A percentile compares a stretch with the other conserved stretches of the same genome.
Evolutionary conservation across 768 basidiomycete species (phyloP).

Genomic region (Psilocybe subaeruginosa): DNA sequence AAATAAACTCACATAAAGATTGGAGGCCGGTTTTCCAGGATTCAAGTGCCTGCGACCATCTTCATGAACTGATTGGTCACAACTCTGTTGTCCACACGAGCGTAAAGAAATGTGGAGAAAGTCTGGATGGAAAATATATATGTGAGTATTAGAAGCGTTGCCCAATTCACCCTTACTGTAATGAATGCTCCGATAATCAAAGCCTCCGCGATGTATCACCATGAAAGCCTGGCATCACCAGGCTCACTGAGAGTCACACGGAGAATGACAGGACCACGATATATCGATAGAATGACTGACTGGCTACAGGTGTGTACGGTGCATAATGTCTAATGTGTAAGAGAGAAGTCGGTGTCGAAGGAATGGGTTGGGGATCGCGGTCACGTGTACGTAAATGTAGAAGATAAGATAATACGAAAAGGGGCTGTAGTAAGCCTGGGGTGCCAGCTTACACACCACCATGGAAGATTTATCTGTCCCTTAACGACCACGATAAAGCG

Average conservation of each 20-base stretch:
- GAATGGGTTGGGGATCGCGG: too few species aligned
- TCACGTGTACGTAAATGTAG: too few species aligned
- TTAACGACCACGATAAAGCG: slow-evolving; percentile 59
- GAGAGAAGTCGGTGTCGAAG: too few species aligned
- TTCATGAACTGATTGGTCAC: slow-evolving; percentile 66
- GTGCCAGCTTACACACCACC: slow-evolving; percentile 33
- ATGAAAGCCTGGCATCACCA: too few species aligned
- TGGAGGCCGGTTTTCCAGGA: slow-evolving; percentile 67
- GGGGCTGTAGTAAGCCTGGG: too few species aligned
- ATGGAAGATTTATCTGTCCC: slow-evolving; percentile 63
- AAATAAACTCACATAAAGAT: slow-evolving; percentile 56
- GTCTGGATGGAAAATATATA: slow-evolving; percentile 33
- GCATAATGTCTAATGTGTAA: too few species aligned
- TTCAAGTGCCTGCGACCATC: slow-evolving; percentile 65
- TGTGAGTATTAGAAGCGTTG: neutral
- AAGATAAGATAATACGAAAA: too few species aligned
- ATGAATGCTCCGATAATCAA: slow-evolving; percentile 51
- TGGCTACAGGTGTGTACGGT: too few species aligned
- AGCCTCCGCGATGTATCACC: slow-evolving; percentile 55
- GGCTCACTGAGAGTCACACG: too few species aligned
- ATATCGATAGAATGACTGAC: too few species aligned
- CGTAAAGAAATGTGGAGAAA: slow-evolving; percentile 58
- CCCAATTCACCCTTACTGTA: slow-evolving; percentile 25
- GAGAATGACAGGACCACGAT: too few species aligned
- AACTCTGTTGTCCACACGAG: slow-evolving; percentile 61